Percentiles rank a stretch among this genome's conserved stretches.
Conservation (phyloP, 2,329 filamentous ascomycete genomes). For the Rhynchosporium graminicola region DNA sequence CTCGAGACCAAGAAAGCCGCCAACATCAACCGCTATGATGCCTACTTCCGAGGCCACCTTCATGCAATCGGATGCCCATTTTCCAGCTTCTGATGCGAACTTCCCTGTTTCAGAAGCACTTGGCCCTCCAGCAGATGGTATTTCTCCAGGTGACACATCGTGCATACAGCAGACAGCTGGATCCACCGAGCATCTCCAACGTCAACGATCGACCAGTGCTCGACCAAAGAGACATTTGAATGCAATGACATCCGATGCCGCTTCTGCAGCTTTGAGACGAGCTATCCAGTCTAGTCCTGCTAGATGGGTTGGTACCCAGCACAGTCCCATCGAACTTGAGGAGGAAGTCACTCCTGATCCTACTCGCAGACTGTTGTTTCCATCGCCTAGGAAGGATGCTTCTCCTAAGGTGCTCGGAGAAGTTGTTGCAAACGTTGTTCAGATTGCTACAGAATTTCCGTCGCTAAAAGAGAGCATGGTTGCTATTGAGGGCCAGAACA, state of each 20-base stretch:
- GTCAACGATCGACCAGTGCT: constrained; percentile 32
- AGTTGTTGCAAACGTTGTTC: constrained; percentile 54
- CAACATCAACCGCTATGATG: constrained; percentile 3
- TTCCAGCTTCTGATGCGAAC: constrained; percentile 28
- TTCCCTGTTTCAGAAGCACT: constrained; percentile 28
- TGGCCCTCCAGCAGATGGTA: constrained; percentile 23
- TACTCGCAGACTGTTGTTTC: constrained; percentile 73
- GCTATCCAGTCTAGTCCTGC: constrained; percentile 43
- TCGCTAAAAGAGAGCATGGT: constrained; percentile 30
- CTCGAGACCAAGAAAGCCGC: constrained; percentile 38
- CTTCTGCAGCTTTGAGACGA: constrained; percentile 37
- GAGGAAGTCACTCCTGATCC: constrained; percentile 52
- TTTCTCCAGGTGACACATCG: constrained; percentile 11
- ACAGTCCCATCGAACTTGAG: constrained; percentile 57
- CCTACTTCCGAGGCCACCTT: constrained; percentile 41
- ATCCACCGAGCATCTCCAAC: constrained; percentile 20
- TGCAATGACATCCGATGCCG: constrained; percentile 38
- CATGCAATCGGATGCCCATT: constrained; percentile 30
- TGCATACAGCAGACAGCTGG: constrained; percentile 4
- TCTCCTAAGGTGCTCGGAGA: constrained; percentile 63
- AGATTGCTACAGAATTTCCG: constrained; percentile 45
- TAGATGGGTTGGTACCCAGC: constrained; percentile 51
- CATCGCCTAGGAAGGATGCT: constrained; percentile 69
- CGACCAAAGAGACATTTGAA: constrained; percentile 36
- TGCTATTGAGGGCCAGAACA: constrained; percentile 33